These are phyloP conservation scores for Somion occarium DNA, from an alignment of 1,284 basidiomycete species.

Conservation along the genomic window DNA sequence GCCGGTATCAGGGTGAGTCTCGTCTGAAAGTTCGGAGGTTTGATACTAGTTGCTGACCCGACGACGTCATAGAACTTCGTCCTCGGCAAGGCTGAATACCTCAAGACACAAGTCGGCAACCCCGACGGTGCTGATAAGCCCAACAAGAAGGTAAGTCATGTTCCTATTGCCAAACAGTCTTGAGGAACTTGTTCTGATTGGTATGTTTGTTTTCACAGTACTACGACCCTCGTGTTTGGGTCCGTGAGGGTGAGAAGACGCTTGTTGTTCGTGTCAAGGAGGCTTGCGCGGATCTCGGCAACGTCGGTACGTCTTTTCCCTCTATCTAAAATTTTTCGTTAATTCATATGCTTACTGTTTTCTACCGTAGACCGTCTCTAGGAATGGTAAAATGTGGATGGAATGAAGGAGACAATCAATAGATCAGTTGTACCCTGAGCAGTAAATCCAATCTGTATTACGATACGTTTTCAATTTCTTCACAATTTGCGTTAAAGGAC, in stretches of 20 bases:
- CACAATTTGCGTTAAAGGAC: no score
- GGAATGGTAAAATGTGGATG: neutral
- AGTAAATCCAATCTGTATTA: no score
- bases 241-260: slow-evolving; percentile 98
- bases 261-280: slow-evolving; percentile 84
- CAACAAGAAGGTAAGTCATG: slow-evolving; percentile 82
- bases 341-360: neutral
- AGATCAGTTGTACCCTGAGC: neutral
- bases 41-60: no score
- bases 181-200: slow-evolving; percentile 2
- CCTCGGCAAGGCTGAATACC: slow-evolving; percentile 79
- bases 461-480: no score
- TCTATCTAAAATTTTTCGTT: neutral
- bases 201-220: slow-evolving; percentile 42
- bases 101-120: slow-evolving; percentile 88
- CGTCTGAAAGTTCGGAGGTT: no score
- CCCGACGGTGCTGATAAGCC: slow-evolving; percentile 93
- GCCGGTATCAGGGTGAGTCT: slow-evolving; percentile 72
- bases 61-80: slow-evolving; percentile 70
- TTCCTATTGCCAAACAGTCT: neutral
- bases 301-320: slow-evolving; percentile 41
- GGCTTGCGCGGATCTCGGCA: slow-evolving; percentile 88
- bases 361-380: neutral
- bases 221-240: slow-evolving; percentile 97
- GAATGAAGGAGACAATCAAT: neutral